Evolutionary conservation across 768 basidiomycete genomes (phyloP).

Genomic region (Rhodotorula diobovata): DNA sequence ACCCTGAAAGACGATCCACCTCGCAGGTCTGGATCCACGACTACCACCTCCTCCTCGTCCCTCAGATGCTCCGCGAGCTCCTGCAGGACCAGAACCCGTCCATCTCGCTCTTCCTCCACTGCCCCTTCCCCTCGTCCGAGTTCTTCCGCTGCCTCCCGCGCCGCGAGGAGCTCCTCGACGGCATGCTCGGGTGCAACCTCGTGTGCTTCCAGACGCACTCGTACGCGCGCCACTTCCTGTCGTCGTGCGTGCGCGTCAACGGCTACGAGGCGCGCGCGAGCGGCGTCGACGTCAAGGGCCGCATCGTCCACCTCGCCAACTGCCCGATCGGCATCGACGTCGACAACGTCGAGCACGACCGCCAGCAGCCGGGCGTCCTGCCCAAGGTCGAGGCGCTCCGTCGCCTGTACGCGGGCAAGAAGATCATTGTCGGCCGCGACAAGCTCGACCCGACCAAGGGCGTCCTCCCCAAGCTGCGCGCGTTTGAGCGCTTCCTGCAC

Average conservation of each 20-base stretch:
- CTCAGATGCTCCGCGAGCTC: conserved; percentile 70
- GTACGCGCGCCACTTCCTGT: conserved; percentile 89
- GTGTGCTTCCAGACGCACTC: conserved; percentile 98
- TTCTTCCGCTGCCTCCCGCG: conserved; percentile 90
- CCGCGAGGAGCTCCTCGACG: conserved; percentile 88
- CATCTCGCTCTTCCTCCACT: conserved; percentile 87
- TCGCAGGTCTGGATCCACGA: conserved; percentile 58
- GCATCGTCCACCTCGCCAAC: conserved; percentile 70
- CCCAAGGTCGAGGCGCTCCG: conserved; percentile 85
- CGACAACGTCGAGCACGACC: conserved; percentile 75
- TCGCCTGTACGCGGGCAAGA: conserved; percentile 86
- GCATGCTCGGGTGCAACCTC: conserved; percentile 94
- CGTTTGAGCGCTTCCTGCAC: conserved; percentile 87
- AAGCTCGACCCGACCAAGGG: conserved; percentile 99
- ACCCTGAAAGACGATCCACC: too few relatives aligned
- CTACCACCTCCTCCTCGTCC: conserved; percentile 90
- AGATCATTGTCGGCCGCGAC: conserved; percentile 95
- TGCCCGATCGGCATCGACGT: conserved; percentile 96
- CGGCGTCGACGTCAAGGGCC: conserved; percentile 76
- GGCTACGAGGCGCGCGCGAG: conserved; percentile 72
- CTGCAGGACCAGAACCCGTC: conserved; percentile 58
- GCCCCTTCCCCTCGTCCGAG: conserved; percentile 94
- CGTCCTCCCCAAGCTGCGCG: conserved; percentile 93
- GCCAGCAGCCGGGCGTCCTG: conserved; percentile 61
- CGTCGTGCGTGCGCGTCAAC: conserved; percentile 90